Percentiles rank a stretch among this genome's conserved stretches.
These are phyloP conservation scores for Fusarium armeniacum DNA, from an alignment of 2,329 filamentous ascomycete species.

Conservation along the genomic window DNA sequence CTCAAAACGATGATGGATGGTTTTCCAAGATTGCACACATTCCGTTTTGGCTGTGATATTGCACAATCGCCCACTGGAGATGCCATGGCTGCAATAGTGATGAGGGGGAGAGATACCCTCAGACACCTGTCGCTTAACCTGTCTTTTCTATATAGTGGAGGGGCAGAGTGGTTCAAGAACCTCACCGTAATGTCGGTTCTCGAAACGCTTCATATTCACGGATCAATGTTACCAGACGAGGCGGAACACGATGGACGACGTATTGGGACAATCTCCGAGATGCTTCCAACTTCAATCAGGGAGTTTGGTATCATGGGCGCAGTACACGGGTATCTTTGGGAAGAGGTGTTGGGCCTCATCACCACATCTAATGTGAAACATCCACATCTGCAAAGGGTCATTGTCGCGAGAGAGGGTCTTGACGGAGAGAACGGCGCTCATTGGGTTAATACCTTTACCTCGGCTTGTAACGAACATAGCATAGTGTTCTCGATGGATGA, in stretches of 20 bases:
- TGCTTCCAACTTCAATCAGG: neutral
- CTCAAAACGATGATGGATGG: neutral
- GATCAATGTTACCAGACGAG: neutral
- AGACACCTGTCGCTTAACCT: neutral
- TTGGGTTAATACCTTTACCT: neutral
- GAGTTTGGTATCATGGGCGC: neutral
- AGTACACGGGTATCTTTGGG: neutral
- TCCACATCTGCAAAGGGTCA: neutral
- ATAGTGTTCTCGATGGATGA: neutral
- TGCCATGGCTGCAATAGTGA: neutral
- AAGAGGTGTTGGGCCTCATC: neutral
- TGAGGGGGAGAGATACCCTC: neutral
- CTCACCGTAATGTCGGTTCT: neutral
- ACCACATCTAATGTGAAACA: neutral
- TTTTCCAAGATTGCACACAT: neutral
- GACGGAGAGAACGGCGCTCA: neutral
- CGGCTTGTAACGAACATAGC: neutral
- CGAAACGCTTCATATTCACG: neutral
- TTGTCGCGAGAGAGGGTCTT: neutral
- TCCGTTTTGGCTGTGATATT: neutral
- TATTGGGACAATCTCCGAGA: neutral
- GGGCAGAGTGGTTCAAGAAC: neutral
- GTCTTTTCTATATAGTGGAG: too few species aligned
- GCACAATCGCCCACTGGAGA: neutral
- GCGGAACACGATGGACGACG: too few species aligned